These are phyloP conservation scores for Lagenidium giganteum DNA, from an alignment of 352 stramenopile species.

Conservation along the genomic window DNA sequence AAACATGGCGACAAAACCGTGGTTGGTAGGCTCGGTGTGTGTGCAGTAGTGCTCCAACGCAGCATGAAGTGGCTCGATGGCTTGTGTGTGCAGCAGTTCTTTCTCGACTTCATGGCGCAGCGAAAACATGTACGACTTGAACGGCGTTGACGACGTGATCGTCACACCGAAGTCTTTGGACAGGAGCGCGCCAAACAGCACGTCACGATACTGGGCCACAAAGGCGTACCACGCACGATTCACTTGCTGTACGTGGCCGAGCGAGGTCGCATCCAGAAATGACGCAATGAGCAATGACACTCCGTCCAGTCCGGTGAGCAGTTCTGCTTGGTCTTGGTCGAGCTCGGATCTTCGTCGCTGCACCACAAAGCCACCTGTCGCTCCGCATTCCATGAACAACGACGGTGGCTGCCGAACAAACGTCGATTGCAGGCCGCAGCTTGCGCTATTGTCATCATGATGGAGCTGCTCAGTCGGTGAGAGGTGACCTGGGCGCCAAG, in stretches of 20 bases:
- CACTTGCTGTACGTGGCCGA: slow-evolving; percentile 35
- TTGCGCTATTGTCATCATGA: no score
- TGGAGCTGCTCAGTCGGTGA: no score
- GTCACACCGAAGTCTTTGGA: slow-evolving; percentile 30
- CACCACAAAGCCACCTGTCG: no score
- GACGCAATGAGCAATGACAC: slow-evolving; percentile 45
- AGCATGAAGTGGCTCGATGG: slow-evolving; percentile 25
- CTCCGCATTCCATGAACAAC: no score
- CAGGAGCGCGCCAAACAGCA: slow-evolving; percentile 34
- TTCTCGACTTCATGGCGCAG: slow-evolving; percentile 29
- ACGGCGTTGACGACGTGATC: slow-evolving; percentile 32
- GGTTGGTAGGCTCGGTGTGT: slow-evolving; percentile 26
- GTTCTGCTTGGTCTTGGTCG: no score
- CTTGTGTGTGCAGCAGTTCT: slow-evolving; percentile 42
- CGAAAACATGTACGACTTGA: slow-evolving; percentile 54
- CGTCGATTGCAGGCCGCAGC: no score
- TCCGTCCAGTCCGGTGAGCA: slow-evolving; percentile 34
- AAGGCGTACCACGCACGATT: slow-evolving; percentile 34
- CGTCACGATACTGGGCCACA: slow-evolving; percentile 27
- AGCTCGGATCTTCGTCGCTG: no score
- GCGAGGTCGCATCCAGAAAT: slow-evolving; percentile 41
- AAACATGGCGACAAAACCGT: slow-evolving; percentile 77
- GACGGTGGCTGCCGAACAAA: no score
- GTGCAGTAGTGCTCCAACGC: slow-evolving; percentile 54
- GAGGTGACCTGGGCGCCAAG: no score